Base-by-base conservation (phyloP, 1,284 basidiomycete genomes). In the Golubevia pallescens region DNA sequence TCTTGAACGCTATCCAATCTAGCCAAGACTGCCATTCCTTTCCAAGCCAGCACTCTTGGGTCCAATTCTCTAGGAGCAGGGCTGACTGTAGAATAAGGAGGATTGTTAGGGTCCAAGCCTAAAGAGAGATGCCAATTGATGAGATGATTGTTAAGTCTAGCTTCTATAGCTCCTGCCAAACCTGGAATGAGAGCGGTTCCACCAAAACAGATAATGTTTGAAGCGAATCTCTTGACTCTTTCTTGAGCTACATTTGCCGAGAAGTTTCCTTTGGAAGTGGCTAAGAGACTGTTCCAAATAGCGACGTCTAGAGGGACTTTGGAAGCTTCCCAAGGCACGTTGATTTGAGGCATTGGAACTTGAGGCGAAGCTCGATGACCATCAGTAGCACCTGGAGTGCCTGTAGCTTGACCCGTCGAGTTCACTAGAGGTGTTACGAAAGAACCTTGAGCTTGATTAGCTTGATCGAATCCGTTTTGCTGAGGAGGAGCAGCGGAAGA, bases 1-100 rank as follows among this genome's bases (percentile, higher is more conserved):
- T 99, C 96, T 58, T 90, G 89, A 63, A 93, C 90, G 1, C 91
- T 90, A 59, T 98, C 96, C 89, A 99, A 92, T 86, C 94, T 93
- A 32, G 92, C 93, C 66, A 98, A 90, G 20, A 97, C 93, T n/a
- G 92, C 91, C 19, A 93, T 94, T 3, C 96, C 96, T 86, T 97
- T 97, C 96, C 96, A 99, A 21, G 91, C 91, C 53, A 98, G 88
- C 59, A 94, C 91, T 48, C 91, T 90, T 3, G 94, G 93, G 86
- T 98, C 95, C 66, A 97, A 91, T 67, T 95, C 94, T 80, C 95
- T 93, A 1, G 95, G 95, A n/a, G n/a, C n/a, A n/a, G n/a, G n/a
- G n/a, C n/a, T n/a, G n/a, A n/a, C n/a, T 4, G 34, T 38, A 4
- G 34, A 38, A 10, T 38, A 38, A 38, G 34, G 34, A 38, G 34